Evolutionary conservation across 2,329 filamentous ascomycete species (phyloP), one percentile per base, ranked within the genome.

Genomic region (Penicillium sp.): DNA sequence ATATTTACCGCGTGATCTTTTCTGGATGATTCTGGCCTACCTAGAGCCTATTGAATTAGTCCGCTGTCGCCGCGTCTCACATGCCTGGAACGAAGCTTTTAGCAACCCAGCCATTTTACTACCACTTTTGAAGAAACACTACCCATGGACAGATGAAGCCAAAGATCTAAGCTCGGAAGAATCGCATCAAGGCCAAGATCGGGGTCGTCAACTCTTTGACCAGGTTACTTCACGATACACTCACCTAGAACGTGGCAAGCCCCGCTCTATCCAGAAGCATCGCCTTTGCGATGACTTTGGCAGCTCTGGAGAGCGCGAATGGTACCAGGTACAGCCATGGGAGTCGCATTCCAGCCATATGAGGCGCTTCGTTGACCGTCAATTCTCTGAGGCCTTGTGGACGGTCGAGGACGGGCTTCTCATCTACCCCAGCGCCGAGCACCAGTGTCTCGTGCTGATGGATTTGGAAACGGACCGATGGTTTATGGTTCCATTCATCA

Each of bases 351-450:
- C 71, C 32, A 75, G 71, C 55, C 74, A 70, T 53, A 43, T 61
- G 13, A 61, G 59, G 48, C 61, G 66, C 36, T 56, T 59, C 3
- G 64, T 72, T 23, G 73, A 74, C 51, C 60, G 68, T 32, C 60
- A 67, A 6, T 76, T 76, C 53, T 58, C 64, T 1, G 70, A 74
- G 41, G 61, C 73, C 5, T 67, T 76, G 49, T 87, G 84, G 85
- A 80, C 78, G 14, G 83, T 80, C 62, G 78, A 80, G n/a, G 77
- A 81, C 40, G 82, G 80, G 0, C 59, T 87, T 16, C 57, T 87
- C 34, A 78, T 85, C 7, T 86, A 81, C 61, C 79, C 79, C 2
- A 70, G 67, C 45, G 66, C 67, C 4, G 59, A 68, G 18, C 61
- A 71, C 49, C 63, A 65, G 7, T 67, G 65, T 54, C 62, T 76